Conservation (phyloP, 2,329 filamentous ascomycete genomes). For the Colletotrichum liaoningense region DNA sequence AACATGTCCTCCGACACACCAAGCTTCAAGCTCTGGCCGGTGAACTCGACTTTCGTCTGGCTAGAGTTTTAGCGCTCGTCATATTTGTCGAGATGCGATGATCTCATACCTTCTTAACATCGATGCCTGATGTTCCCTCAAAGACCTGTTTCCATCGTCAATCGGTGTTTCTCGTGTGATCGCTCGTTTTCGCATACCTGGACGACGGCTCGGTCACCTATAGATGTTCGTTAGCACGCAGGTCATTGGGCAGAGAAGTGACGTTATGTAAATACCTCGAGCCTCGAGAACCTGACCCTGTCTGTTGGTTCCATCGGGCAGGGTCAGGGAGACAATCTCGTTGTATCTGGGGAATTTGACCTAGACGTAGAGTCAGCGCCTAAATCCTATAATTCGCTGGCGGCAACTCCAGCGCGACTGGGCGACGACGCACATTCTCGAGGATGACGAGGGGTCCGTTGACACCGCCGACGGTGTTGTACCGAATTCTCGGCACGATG, state of each 20-base stretch:
- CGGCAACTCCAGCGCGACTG: conserved; percentile 33
- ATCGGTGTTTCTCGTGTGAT: conserved; percentile 32
- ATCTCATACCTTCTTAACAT: conserved; percentile 91
- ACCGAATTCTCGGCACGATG: conserved; percentile 76
- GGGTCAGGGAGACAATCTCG: conserved; percentile 95
- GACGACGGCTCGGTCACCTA: conserved; percentile 93
- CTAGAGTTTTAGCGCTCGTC: conserved; percentile 27
- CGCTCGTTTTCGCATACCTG: conserved; percentile 71
- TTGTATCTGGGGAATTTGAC: conserved; percentile 98
- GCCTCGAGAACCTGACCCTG: conserved; percentile 97
- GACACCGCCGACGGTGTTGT: conserved; percentile 98
- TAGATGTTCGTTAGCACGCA: conserved; percentile 36
- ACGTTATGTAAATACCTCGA: conserved; percentile 73
- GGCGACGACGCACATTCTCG: conserved; percentile 79
- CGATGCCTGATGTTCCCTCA: conserved; percentile 95
- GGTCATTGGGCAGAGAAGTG: conserved; percentile 27
- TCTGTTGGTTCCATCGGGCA: conserved; percentile 93
- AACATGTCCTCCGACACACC: conserved; percentile 99
- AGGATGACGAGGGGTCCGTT: conserved; percentile 98
- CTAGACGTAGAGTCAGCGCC: conserved; percentile 55
- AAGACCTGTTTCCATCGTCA: conserved; percentile 76
- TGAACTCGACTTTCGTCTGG: conserved; percentile 97
- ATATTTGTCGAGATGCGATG: conserved; percentile 13
- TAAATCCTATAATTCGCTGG: no score
- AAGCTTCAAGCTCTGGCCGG: conserved; percentile 95